Evolutionary conservation across 371 early-diverging fungal species (phyloP), one percentile per base, ranked within the genome.

Genomic region (Blyttiomyces sp.): DNA sequence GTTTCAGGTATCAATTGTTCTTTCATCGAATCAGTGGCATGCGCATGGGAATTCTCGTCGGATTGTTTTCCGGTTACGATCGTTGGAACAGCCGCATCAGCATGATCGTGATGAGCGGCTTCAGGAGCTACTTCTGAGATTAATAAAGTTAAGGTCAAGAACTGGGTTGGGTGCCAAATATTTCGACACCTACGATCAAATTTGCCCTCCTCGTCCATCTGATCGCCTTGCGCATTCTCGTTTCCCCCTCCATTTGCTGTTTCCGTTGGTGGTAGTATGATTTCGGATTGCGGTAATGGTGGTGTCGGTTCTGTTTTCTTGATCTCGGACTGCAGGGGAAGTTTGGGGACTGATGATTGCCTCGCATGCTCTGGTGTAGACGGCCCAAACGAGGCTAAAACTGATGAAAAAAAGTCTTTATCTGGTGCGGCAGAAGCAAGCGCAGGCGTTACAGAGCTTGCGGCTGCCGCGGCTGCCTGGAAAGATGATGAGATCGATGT

Each of bases 381-480:
- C n/a, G n/a, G n/a, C n/a, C n/a, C n/a, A n/a, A n/a, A 24, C 16
- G 24, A 24, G 11, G 21, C 16, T n/a, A 39, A n/a, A 39, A 16
- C 13, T 39, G n/a, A 39, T n/a, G 62, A 45, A 42, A 61, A 61
- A 32, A 61, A 61, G 52, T 61, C 62, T 39, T 21, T 28, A 26
- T 51, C 54, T 31, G 13, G 11, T n/a, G 24, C 34, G 39, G 59
- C 16, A 28, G 57, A 1, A 35, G 13, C n/a, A n/a, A n/a, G n/a
- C n/a, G n/a, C n/a, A n/a, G n/a, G n/a, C n/a, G n/a, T n/a, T n/a
- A n/a, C n/a, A n/a, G n/a, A n/a, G n/a, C n/a, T n/a, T n/a, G n/a
- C n/a, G n/a, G n/a, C n/a, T n/a, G n/a, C n/a, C 5, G 26, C 36
- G 32, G 68, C 54, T 0, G 56, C 57, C 23, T 56, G 57, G 9